Conservation (phyloP, 2,329 filamentous ascomycete genomes). For the Fusarium sulawesiense region DNA sequence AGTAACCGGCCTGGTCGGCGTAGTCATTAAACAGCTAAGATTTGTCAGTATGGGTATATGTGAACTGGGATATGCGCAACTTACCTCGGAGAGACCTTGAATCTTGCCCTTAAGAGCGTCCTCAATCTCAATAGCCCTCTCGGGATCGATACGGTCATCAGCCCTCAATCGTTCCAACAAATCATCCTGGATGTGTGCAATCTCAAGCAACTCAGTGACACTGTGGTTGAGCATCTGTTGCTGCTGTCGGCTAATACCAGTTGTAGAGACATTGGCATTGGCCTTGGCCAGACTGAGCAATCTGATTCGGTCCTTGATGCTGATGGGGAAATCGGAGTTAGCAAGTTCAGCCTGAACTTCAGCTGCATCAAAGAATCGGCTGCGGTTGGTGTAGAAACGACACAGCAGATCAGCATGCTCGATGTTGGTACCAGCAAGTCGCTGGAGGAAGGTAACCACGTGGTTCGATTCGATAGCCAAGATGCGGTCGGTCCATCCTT, state of each 20-base stretch:
- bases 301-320: slow-evolving; percentile 87
- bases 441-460: slow-evolving; percentile 86
- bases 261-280: slow-evolving; percentile 86
- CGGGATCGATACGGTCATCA: slow-evolving; percentile 75
- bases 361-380: slow-evolving; percentile 87
- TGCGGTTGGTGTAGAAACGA: slow-evolving; percentile 88
- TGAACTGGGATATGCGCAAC: slow-evolving; percentile 47
- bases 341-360: slow-evolving; percentile 86
- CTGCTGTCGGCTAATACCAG: slow-evolving; percentile 79
- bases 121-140: slow-evolving; percentile 73
- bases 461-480: slow-evolving; percentile 86
- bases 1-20: slow-evolving; percentile 90
- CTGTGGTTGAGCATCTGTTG: slow-evolving; percentile 88
- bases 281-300: slow-evolving; percentile 91
- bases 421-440: slow-evolving; percentile 77
- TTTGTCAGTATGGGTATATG: slow-evolving; percentile 32
- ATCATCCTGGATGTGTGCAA: slow-evolving; percentile 96
- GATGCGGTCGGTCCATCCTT: slow-evolving; percentile 86
- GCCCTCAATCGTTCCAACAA: slow-evolving; percentile 80
- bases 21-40: slow-evolving; percentile 89
- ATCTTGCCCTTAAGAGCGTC: slow-evolving; percentile 81
- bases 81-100: slow-evolving; percentile 78
- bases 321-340: slow-evolving; percentile 80
- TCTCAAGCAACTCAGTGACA: slow-evolving; percentile 86
- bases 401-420: slow-evolving; percentile 91